These are phyloP conservation scores for Imleria badia DNA, from an alignment of 768 basidiomycete genomes.

Conservation along the genomic window DNA sequence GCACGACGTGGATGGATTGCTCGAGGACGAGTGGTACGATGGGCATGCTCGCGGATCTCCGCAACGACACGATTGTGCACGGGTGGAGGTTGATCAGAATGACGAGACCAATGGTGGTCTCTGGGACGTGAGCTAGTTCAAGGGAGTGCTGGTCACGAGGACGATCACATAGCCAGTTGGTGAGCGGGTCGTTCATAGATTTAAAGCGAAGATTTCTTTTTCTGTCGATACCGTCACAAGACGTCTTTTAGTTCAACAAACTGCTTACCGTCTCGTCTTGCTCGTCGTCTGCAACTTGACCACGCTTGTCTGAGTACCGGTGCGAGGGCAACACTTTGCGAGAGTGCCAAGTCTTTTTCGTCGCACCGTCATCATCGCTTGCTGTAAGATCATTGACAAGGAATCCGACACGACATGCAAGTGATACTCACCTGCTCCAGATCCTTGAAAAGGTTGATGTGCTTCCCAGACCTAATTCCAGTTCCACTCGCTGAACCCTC, in stretches of 20 bases:
- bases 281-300: conserved; percentile 31
- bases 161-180: conserved; percentile 53
- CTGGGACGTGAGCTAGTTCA: too few relatives aligned
- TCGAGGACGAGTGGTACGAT: conserved; percentile 38
- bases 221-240: conserved; percentile 35
- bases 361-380: conserved; percentile 44
- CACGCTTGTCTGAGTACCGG: conserved; percentile 61
- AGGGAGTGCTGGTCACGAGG: conserved; percentile 13
- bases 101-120: conserved; percentile 14
- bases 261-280: conserved; percentile 39
- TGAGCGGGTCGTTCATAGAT: conserved; percentile 66
- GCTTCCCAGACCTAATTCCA: conserved; percentile 46
- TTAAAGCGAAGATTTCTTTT: conserved; percentile 64
- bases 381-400: conserved; percentile 31
- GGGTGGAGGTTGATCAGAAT: conserved; percentile 1
- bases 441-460: conserved; percentile 85
- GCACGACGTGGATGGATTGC: conserved; percentile 56
- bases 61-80: not conserved
- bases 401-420: not conserved
- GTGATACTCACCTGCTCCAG: conserved; percentile 63
- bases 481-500: conserved; percentile 6
- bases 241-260: not conserved
- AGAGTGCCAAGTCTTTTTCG: conserved; percentile 46
- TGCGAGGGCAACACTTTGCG: conserved; percentile 69
- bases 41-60: not conserved